Evolutionary conservation across 2,329 filamentous ascomycete genomes (phyloP).

Genomic region (Talaromyces pinophilus): DNA sequence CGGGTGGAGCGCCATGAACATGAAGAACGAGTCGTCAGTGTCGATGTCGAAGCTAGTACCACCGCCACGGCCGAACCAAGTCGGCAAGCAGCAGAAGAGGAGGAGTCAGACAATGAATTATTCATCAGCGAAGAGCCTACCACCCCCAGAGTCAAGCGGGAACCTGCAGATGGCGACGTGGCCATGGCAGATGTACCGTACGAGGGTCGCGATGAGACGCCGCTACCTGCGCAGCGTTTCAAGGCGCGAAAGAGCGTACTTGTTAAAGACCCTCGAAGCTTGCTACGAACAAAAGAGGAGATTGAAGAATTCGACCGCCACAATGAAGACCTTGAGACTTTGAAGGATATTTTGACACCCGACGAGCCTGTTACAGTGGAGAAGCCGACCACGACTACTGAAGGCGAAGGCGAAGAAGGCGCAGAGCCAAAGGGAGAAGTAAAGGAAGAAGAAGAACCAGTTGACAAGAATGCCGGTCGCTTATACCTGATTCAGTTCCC

Average conservation of each 20-base stretch:
- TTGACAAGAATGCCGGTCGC: slow-evolving; percentile 53
- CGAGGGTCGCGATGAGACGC: slow-evolving; percentile 33
- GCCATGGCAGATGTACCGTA: slow-evolving; percentile 34
- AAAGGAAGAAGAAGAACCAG: slow-evolving; percentile 31
- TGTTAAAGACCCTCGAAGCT: slow-evolving; percentile 35
- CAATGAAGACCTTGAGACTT: slow-evolving; percentile 41
- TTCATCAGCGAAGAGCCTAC: slow-evolving; percentile 37
- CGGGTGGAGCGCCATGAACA: slow-evolving; percentile 59
- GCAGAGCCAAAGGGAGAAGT: slow-evolving; percentile 25
- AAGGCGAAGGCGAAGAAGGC: slow-evolving; percentile 22
- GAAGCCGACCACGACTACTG: slow-evolving; percentile 24
- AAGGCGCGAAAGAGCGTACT: slow-evolving; percentile 39
- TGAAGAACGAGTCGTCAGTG: slow-evolving; percentile 54
- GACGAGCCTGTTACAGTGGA: slow-evolving; percentile 24
- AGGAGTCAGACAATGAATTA: slow-evolving; percentile 35
- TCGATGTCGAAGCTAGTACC: slow-evolving; percentile 57
- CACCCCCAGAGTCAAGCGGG: slow-evolving; percentile 53
- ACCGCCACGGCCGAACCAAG: slow-evolving; percentile 47
- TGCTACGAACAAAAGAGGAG: slow-evolving; percentile 45
- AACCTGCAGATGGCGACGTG: slow-evolving; percentile 54
- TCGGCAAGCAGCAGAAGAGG: slow-evolving; percentile 37
- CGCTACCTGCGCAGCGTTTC: slow-evolving; percentile 37
- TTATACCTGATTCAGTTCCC: slow-evolving; percentile 67
- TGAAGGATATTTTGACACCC: slow-evolving; percentile 41
- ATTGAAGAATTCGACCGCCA: slow-evolving; percentile 47